A percentile compares a stretch with the other conserved stretches of the same genome.
Evolutionary conservation across 257 asterid genomes (phyloP).

Genomic region (Salvia hispanica): DNA sequence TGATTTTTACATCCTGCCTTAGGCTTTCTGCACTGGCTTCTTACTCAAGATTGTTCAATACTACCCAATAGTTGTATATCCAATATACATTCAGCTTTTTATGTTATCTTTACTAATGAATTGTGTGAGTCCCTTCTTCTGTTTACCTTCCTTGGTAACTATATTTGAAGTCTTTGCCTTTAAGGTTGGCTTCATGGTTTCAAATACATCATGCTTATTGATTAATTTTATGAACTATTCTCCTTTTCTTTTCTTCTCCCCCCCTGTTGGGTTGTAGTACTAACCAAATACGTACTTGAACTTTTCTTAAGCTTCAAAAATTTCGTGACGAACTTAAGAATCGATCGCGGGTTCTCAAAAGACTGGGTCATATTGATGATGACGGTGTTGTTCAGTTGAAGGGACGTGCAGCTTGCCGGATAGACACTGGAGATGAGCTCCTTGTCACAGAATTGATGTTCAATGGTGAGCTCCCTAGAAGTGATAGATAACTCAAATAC

Average conservation of each 20-base stretch:
- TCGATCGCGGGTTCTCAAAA: constrained; percentile 90
- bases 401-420: constrained; percentile 98
- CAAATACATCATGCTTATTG: not conserved
- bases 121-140: constrained; percentile 13
- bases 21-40: constrained; percentile 22
- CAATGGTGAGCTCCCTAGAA: constrained; percentile 55
- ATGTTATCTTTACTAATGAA: constrained; percentile 12
- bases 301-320: constrained; percentile 82
- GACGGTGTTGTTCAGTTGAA: constrained; percentile 92
- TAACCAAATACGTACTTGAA: constrained; percentile 21
- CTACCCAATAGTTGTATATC: not conserved
- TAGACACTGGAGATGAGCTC: constrained; percentile 99
- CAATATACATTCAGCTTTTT: constrained; percentile 1
- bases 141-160: constrained; percentile 1
- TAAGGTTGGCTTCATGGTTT: constrained; percentile 16
- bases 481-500: constrained; percentile 19
- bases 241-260: not conserved
- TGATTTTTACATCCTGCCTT: constrained; percentile 7
- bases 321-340: constrained; percentile 95
- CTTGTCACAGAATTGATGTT: constrained; percentile 97
- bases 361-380: constrained; percentile 84
- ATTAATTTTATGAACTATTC: constrained; percentile 15
- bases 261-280: constrained; percentile 2
- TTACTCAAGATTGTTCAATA: constrained; percentile 12
- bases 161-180: constrained; percentile 7